Evolutionary conservation across 192 early-diverging fungal species (phyloP).

Genomic region (Ambispora gerdemannii): DNA sequence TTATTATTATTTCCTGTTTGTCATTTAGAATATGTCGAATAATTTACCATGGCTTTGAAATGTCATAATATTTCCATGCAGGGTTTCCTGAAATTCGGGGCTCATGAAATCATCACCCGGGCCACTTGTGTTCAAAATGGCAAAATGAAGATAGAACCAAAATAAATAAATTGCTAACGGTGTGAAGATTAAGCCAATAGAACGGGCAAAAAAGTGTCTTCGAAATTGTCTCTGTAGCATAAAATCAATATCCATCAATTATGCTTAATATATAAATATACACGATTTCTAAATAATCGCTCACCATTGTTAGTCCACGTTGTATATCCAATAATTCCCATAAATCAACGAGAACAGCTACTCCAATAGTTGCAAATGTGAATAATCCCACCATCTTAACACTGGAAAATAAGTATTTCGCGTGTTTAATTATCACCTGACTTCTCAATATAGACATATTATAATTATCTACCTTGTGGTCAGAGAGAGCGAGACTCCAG

Average conservation of each 20-base stretch:
- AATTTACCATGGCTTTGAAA: conserved; percentile 39
- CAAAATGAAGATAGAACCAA: conserved; percentile 94
- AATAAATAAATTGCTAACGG: conserved; percentile 76
- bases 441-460: neutral
- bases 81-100: conserved; percentile 79
- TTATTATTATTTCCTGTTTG: too few species aligned
- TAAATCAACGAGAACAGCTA: conserved; percentile 80
- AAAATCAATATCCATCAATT: neutral
- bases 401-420: conserved; percentile 32
- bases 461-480: conserved; percentile 48
- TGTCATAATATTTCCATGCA: conserved; percentile 72
- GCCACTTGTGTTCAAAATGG: conserved; percentile 71
- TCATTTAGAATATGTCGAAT: conserved; percentile 24
- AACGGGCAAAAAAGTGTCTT: conserved; percentile 83
- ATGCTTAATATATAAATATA: neutral
- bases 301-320: conserved; percentile 64
- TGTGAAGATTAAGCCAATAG: conserved; percentile 76
- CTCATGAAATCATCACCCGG: conserved; percentile 94
- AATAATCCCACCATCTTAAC: conserved; percentile 97
- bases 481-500: conserved; percentile 78
- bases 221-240: conserved; percentile 54
- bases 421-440: neutral
- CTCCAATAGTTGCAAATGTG: conserved; percentile 78
- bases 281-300: neutral
- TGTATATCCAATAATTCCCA: conserved; percentile 89